Conservation (phyloP, 257 asterid genomes). For the Prunella vulgaris region DNA sequence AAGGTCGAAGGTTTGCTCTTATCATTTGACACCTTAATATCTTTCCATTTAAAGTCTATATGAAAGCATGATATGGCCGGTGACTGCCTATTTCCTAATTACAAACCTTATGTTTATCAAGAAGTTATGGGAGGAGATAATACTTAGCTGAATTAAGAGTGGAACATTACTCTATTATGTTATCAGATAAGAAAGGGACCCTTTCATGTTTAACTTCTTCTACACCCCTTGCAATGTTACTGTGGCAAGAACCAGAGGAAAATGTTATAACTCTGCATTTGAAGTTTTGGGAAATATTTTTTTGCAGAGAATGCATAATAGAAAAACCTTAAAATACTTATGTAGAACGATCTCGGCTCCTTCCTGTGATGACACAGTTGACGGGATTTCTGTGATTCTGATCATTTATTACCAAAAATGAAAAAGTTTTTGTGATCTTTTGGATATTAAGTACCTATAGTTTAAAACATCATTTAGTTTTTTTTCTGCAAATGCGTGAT, state of each 20-base stretch:
- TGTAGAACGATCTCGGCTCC: not conserved
- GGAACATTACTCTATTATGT: too few relatives aligned
- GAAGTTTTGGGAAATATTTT: not conserved
- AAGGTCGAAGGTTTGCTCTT: constrained; percentile 61
- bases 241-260: too few relatives aligned
- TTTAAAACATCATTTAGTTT: not conserved
- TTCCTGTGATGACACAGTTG: not conserved
- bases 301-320: not conserved
- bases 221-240: too few relatives aligned
- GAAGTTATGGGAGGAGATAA: too few relatives aligned
- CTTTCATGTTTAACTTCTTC: too few relatives aligned
- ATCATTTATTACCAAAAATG: not conserved
- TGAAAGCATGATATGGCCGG: not conserved
- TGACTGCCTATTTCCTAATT: not conserved
- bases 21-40: constrained; percentile 16
- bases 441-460: not conserved
- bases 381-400: not conserved
- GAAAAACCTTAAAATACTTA: not conserved
- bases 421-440: not conserved
- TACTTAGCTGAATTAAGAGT: too few relatives aligned
- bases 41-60: constrained; percentile 8
- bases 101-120: too few relatives aligned
- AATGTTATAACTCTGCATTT: not conserved
- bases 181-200: too few relatives aligned
- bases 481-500: not conserved